phyloP scores from a whole-genome alignment of 164 flowering plant species.

The Aristolochia fimbriata region DNA sequence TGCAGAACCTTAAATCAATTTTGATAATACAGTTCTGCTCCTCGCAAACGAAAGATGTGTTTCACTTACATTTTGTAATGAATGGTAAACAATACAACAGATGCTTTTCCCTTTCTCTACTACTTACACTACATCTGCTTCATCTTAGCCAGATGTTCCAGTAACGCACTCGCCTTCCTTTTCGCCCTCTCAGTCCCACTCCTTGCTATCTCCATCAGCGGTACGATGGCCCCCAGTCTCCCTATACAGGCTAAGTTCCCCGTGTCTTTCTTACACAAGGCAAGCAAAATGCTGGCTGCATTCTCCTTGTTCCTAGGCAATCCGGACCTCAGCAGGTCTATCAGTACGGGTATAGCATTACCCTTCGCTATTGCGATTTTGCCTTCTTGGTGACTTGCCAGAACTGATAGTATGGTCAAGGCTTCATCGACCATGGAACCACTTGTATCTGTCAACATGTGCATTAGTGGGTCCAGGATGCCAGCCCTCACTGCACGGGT shows the following conservation, averaged over 20 bases:
- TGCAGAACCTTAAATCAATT: not conserved
- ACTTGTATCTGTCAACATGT: slow-evolving; percentile 62
- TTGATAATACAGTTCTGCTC: not conserved
- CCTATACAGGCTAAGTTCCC: slow-evolving; percentile 62
- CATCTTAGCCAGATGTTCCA: slow-evolving; percentile 62
- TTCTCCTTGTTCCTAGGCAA: slow-evolving; percentile 79
- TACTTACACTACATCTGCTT: slow-evolving; percentile 15
- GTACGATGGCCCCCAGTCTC: slow-evolving; percentile 72
- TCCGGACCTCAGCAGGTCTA: slow-evolving; percentile 65
- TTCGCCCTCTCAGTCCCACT: slow-evolving; percentile 86
- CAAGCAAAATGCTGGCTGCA: slow-evolving; percentile 65
- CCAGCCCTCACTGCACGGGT: slow-evolving; percentile 95
- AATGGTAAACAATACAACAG: not conserved
- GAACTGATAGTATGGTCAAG: slow-evolving; percentile 72
- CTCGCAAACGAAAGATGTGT: not conserved
- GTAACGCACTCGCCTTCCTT: slow-evolving; percentile 68
- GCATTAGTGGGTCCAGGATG: slow-evolving; percentile 47
- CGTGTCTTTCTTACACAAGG: slow-evolving; percentile 69
- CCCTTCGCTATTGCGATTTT: slow-evolving; percentile 66
- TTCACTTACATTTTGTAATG: not conserved
- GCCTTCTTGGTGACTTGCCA: slow-evolving; percentile 74
- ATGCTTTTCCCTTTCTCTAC: not conserved
- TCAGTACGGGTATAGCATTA: slow-evolving; percentile 55
- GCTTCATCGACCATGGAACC: slow-evolving; percentile 79
- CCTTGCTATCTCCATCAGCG: slow-evolving; percentile 56